Evolutionary conservation across 805 yeast species (phyloP), one percentile per base, ranked within the genome.

Genomic region (Phaffomyces thermotolerans): DNA sequence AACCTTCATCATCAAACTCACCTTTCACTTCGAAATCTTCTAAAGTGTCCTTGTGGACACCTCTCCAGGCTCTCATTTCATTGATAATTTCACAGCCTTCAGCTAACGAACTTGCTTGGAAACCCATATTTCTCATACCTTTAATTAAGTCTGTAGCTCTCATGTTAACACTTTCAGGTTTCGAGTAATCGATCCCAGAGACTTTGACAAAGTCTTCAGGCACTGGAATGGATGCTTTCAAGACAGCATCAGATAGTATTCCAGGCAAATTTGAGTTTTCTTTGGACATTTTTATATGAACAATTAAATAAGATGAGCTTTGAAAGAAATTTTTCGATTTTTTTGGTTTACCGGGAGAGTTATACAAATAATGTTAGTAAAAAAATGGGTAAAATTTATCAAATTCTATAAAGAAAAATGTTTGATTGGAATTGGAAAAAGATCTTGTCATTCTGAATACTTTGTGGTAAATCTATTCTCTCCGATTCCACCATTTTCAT

Each of bases 41-140:
- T 39, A 84, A 67, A 38, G 75, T 79, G 40, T 78, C 81, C 31
- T 66, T 76, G 56, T 85, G 85, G 46, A 76, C 76, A 43, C 98
- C 99, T 65, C 91, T 79, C 98, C 98, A 93, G 20, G 67, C 46
- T 66, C 96, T 78, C 99, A 93, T 93, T 39, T 84, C 80, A 58
- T 91, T 79, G 46, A 93, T 88, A 52, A 95, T 87, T 27, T 89
- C 95, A 62, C 97, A 89, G 3, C 96, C 97, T 53, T 79, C 73
- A 29, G 89, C 81, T 38, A 93, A 73, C 7, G 91, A 75, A 8
- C 90, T 78, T 9, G 95, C 99, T 69, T 93, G 99, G 71, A 91
- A 93, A 8, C 99, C 99, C 97, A 95, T 93, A 33, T 79, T 80
- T 55, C 72, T 80, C 99, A 95, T 93, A 29, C 91, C 78, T 30